These are phyloP conservation scores for Salix suchowensis DNA, from an alignment of 345 rosid genomes.

Conservation along the genomic window DNA sequence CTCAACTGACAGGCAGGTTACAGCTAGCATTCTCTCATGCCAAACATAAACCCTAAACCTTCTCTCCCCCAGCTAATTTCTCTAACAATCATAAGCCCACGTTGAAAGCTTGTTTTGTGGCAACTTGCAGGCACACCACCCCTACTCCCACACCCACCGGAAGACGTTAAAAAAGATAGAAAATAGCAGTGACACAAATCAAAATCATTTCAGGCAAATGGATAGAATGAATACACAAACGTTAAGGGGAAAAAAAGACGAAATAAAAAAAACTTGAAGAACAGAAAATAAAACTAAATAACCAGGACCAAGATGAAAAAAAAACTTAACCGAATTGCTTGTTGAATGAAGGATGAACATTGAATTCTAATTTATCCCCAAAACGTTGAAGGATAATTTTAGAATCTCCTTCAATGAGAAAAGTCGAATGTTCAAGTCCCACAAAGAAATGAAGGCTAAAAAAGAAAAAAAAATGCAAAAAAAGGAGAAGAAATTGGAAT, in stretches of 20 bases:
- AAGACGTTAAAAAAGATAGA: background rate
- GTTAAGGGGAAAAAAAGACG: background rate
- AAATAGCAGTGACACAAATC: background rate
- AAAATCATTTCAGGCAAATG: background rate
- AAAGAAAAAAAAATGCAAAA: background rate
- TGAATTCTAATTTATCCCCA: background rate
- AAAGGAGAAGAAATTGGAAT: background rate
- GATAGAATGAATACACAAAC: background rate
- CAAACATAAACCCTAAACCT: slow-evolving; percentile 50
- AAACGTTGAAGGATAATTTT: background rate
- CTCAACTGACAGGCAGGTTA: slow-evolving; percentile 83
- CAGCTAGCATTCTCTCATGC: slow-evolving; percentile 76
- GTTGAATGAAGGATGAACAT: background rate
- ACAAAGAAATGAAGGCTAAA: background rate
- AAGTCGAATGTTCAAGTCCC: background rate
- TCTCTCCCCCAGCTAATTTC: slow-evolving; percentile 20
- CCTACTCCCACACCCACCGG: background rate
- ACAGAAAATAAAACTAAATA: background rate
- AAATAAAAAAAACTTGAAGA: background rate
- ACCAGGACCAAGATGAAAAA: background rate
- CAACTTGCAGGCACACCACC: slow-evolving; percentile 21
- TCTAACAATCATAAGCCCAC: slow-evolving; percentile 42
- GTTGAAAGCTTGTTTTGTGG: slow-evolving; percentile 35
- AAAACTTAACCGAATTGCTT: background rate
- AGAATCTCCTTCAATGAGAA: background rate